phyloP scores from a whole-genome alignment of 2,329 filamentous ascomycete species.

The Rosellinia necatrix region DNA sequence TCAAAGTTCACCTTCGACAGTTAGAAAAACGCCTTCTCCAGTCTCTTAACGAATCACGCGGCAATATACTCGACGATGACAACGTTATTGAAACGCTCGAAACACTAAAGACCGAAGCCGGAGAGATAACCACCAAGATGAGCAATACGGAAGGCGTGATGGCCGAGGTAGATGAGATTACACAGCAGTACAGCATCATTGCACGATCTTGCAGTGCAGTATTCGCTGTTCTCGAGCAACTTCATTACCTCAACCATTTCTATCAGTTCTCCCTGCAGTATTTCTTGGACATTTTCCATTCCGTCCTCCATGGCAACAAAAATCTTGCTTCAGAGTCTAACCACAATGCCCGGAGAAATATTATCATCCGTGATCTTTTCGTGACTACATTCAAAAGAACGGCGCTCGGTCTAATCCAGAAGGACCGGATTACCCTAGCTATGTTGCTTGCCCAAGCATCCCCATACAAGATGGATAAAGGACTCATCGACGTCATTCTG shows the following conservation, averaged over 20 bases:
- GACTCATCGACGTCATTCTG: constrained; percentile 82
- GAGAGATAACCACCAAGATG: constrained; percentile 95
- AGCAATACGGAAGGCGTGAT: constrained; percentile 96
- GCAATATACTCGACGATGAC: constrained; percentile 97
- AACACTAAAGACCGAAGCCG: constrained; percentile 96
- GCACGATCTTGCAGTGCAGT: constrained; percentile 95
- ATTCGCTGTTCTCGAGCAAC: constrained; percentile 93
- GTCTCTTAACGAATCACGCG: constrained; percentile 94
- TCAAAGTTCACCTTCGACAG: constrained; percentile 96
- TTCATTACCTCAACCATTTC: constrained; percentile 98
- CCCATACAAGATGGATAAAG: constrained; percentile 95
- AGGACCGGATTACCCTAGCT: constrained; percentile 90
- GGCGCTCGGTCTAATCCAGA: constrained; percentile 89
- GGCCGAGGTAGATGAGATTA: constrained; percentile 96
- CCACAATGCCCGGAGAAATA: constrained; percentile 79
- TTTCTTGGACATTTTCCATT: constrained; percentile 96
- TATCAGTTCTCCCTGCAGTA: constrained; percentile 99
- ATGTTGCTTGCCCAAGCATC: constrained; percentile 94
- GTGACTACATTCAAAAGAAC: constrained; percentile 91
- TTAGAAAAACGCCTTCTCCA: constrained; percentile 93
- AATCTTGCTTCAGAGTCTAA: constrained; percentile 72
- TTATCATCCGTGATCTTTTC: constrained; percentile 91
- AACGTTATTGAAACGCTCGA: constrained; percentile 97
- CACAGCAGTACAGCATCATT: constrained; percentile 90
- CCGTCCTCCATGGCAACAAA: constrained; percentile 81